Conservation (phyloP, 2,329 filamentous ascomycete genomes). For the Stagonosporopsis chrysanthemi region DNA sequence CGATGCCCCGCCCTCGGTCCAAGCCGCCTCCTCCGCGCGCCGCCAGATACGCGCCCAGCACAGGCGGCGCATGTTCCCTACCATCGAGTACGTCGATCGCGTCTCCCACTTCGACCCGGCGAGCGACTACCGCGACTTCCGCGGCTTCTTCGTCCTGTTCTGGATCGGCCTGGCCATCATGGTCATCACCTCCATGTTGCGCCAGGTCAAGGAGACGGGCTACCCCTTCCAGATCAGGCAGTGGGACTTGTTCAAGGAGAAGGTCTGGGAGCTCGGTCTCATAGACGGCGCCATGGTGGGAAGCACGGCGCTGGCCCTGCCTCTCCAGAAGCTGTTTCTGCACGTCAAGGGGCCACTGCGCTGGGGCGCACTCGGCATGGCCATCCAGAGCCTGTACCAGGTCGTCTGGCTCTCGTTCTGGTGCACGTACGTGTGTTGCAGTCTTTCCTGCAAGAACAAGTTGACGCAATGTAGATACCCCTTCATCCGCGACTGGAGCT, state of each 20-base stretch:
- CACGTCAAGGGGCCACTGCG: constrained; percentile 64
- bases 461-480: constrained; percentile 64
- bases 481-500: constrained; percentile 88
- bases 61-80: constrained; percentile 86
- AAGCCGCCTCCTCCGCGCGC: constrained; percentile 83
- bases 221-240: constrained; percentile 85
- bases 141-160: constrained; percentile 97
- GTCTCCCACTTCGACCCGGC: constrained; percentile 95
- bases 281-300: constrained; percentile 87
- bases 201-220: constrained; percentile 93
- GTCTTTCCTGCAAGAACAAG: neutral
- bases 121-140: constrained; percentile 92
- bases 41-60: constrained; percentile 84
- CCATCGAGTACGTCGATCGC: constrained; percentile 86
- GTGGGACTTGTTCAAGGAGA: constrained; percentile 86
- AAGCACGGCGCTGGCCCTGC: constrained; percentile 74
- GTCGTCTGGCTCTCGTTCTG: constrained; percentile 79
- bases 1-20: constrained; percentile 91
- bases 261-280: constrained; percentile 84
- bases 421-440: constrained; percentile 64
- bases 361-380: constrained; percentile 81
- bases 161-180: constrained; percentile 98
- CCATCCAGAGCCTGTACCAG: constrained; percentile 84
- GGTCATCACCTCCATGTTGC: constrained; percentile 91
- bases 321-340: constrained; percentile 74